Conservation (phyloP, 2,329 filamentous ascomycete species). For the Pseudogymnoascus sp. region DNA sequence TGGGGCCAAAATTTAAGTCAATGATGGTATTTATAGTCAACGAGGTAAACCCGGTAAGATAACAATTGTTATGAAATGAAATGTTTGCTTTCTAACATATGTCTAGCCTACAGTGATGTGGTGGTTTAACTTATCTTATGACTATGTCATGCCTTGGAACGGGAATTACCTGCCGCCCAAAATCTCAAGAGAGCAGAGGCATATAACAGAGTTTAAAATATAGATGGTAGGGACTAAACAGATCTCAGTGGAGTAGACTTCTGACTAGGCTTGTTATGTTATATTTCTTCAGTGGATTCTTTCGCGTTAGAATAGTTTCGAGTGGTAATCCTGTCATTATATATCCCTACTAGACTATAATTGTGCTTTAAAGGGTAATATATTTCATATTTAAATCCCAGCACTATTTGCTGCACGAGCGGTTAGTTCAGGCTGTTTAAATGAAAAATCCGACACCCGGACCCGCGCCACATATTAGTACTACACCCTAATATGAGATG, state of each 20-base stretch:
- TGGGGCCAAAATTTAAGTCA: neutral
- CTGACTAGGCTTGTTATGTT: neutral
- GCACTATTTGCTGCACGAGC: neutral
- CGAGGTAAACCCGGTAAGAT: neutral
- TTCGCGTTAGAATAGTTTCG: neutral
- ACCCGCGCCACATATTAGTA: neutral
- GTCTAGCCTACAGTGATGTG: neutral
- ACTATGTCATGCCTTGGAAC: neutral
- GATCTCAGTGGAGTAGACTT: neutral
- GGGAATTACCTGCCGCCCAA: neutral
- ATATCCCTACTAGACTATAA: neutral
- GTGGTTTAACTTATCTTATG: neutral
- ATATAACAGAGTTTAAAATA: neutral
- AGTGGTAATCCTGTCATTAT: neutral
- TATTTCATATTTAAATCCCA: neutral
- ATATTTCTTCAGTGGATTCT: neutral
- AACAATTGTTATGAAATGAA: neutral
- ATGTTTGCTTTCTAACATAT: neutral
- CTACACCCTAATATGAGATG: neutral
- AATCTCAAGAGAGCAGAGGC: neutral
- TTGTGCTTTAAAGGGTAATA: neutral
- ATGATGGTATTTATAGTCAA: neutral
- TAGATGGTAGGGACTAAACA: neutral
- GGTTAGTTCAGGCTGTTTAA: neutral
- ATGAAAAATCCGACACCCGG: neutral